Conservation (phyloP, 2,329 filamentous ascomycete species). For the Apiospora koreana region DNA sequence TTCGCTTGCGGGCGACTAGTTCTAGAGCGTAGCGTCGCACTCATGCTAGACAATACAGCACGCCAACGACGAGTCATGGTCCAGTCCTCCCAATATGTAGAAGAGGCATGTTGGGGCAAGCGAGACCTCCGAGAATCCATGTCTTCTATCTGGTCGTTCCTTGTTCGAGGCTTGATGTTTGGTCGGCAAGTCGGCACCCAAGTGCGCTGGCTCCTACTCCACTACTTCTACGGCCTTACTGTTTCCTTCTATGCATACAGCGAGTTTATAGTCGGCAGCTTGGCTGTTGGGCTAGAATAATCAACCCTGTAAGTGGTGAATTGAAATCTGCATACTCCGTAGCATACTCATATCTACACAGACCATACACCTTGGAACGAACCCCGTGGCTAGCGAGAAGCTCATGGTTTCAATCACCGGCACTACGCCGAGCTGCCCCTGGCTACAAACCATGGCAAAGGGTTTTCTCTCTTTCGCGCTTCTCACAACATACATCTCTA, state of each 20-base stretch:
- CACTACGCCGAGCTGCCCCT: background rate
- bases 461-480: background rate
- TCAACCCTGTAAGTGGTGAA: background rate
- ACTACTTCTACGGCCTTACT: background rate
- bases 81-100: background rate
- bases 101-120: background rate
- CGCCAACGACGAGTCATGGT: background rate
- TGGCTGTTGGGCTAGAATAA: background rate
- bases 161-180: background rate
- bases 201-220: background rate
- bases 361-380: background rate
- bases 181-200: background rate
- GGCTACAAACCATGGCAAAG: background rate
- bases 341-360: background rate
- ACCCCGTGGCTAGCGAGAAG: background rate
- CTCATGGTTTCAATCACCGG: background rate
- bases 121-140: background rate
- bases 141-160: background rate
- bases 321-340: background rate
- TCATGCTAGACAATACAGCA: background rate
- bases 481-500: background rate
- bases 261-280: background rate
- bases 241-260: slow-evolving; percentile 5
- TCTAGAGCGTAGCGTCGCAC: background rate
- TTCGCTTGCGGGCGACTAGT: background rate